A percentile compares a stretch with the other conserved stretches of the same genome.
Evolutionary conservation across 2,329 filamentous ascomycete genomes (phyloP).

Genomic region (Epichloe sylvatica): DNA sequence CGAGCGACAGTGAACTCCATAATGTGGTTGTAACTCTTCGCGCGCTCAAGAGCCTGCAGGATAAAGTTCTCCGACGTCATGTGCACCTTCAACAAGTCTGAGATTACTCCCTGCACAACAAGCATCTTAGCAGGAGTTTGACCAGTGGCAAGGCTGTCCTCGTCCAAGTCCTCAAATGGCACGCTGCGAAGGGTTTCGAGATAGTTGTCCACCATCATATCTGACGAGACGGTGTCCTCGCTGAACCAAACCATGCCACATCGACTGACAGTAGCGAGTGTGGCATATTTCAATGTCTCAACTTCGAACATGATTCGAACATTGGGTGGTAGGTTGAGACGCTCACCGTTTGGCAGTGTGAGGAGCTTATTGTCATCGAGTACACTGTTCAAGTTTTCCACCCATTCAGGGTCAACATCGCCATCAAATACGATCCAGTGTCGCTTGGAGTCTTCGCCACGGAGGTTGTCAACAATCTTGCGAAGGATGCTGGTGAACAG

Average conservation of each 20-base stretch:
- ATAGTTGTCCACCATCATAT: slow-evolving; percentile 89
- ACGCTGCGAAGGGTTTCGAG: slow-evolving; percentile 68
- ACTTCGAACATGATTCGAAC: slow-evolving; percentile 99
- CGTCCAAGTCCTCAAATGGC: slow-evolving; percentile 88
- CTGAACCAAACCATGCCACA: slow-evolving; percentile 99
- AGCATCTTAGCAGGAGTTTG: slow-evolving; percentile 67
- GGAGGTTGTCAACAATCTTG: slow-evolving; percentile 97
- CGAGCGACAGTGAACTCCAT: slow-evolving; percentile 95
- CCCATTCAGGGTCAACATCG: slow-evolving; percentile 98
- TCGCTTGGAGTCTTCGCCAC: slow-evolving; percentile 89
- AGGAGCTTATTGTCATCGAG: slow-evolving; percentile 97
- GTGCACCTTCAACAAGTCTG: slow-evolving; percentile 62
- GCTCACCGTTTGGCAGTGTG: slow-evolving; percentile 93
- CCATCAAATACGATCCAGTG: slow-evolving; percentile 99
- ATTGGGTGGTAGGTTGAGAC: slow-evolving; percentile 83
- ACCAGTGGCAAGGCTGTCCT: slow-evolving; percentile 67
- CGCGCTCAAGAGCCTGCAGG: slow-evolving; percentile 59
- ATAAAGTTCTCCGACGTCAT: slow-evolving; percentile 73
- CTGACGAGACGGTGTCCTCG: slow-evolving; percentile 85
- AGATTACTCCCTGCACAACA: slow-evolving; percentile 63
- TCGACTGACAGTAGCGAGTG: slow-evolving; percentile 94
- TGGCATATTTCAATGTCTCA: slow-evolving; percentile 93
- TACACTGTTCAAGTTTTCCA: slow-evolving; percentile 98
- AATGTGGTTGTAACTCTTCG: slow-evolving; percentile 76
- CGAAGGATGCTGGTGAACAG: slow-evolving; percentile 94